These are phyloP conservation scores for Aspergillus diversus DNA, from an alignment of 495 filamentous ascomycete species.

Conservation along the genomic window DNA sequence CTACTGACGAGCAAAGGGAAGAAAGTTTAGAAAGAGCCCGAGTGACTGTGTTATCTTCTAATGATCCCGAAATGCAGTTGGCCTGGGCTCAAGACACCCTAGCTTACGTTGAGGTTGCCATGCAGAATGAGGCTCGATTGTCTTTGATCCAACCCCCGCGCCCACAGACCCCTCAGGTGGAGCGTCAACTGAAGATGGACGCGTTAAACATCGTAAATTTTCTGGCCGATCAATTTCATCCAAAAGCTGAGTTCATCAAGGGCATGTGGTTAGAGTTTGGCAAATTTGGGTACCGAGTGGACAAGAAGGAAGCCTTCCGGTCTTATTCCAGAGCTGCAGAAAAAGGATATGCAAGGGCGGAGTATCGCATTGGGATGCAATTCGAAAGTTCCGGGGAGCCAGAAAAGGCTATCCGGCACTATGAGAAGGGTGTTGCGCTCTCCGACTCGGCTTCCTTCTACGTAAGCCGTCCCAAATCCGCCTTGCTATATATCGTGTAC, in stretches of 20 bases:
- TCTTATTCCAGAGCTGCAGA: slow-evolving; percentile 85
- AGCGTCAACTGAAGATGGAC: slow-evolving; percentile 84
- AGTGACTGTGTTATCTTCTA: slow-evolving; percentile 82
- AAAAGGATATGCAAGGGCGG: slow-evolving; percentile 87
- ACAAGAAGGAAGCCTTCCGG: slow-evolving; percentile 92
- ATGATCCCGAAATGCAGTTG: slow-evolving; percentile 95
- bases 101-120: slow-evolving; percentile 82
- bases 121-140: slow-evolving; percentile 67
- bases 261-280: slow-evolving; percentile 99
- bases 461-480: slow-evolving; percentile 35
- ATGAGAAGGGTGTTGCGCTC: slow-evolving; percentile 73
- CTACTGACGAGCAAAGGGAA: slow-evolving; percentile 92
- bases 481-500: slow-evolving; percentile 9
- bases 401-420: slow-evolving; percentile 87
- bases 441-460: slow-evolving; percentile 94
- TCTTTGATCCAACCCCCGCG: slow-evolving; percentile 67
- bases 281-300: slow-evolving; percentile 84
- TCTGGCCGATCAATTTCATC: slow-evolving; percentile 87
- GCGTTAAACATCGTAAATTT: slow-evolving; percentile 91
- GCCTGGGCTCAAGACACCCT: slow-evolving; percentile 94
- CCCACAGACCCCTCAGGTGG: slow-evolving; percentile 77
- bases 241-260: slow-evolving; percentile 91
- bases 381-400: slow-evolving; percentile 93
- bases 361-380: slow-evolving; percentile 98
- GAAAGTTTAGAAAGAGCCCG: slow-evolving; percentile 82